Evolutionary conservation across 1,284 basidiomycete genomes (phyloP).

Genomic region (Apiotrichum sp.): DNA sequence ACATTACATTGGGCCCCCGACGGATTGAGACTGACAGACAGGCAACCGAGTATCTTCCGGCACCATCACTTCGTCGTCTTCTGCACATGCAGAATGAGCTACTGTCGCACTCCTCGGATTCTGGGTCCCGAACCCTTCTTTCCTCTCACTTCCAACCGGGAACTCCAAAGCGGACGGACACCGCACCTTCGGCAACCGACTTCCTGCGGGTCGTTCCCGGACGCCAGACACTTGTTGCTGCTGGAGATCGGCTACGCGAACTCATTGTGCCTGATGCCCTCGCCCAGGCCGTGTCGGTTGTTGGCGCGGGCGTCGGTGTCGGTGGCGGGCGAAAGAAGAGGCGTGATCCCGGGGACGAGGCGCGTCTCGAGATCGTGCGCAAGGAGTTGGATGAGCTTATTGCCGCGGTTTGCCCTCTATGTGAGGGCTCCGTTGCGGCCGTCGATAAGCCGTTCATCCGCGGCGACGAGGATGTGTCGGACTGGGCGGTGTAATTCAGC

Average conservation of each 20-base stretch:
- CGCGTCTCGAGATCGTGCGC: conserved; percentile 54
- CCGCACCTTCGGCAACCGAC: conserved; percentile 23
- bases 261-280: conserved; percentile 87
- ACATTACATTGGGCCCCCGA: no score
- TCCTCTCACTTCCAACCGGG: conserved; percentile 22
- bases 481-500: conserved; percentile 60
- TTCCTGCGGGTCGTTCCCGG: conserved; percentile 48
- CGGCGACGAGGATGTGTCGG: conserved; percentile 70
- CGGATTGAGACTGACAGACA: conserved; percentile 39
- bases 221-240: conserved; percentile 76
- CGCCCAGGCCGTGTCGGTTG: conserved; percentile 51
- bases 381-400: conserved; percentile 80
- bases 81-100: conserved; percentile 76
- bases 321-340: conserved; percentile 36
- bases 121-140: conserved; percentile 30
- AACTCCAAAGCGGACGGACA: conserved; percentile 22
- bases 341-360: conserved; percentile 53
- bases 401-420: conserved; percentile 79
- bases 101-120: conserved; percentile 49
- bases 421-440: conserved; percentile 74
- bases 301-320: conserved; percentile 21
- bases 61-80: conserved; percentile 72
- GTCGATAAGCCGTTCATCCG: conserved; percentile 80
- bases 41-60: conserved; percentile 83
- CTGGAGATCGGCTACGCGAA: conserved; percentile 80